Conservation (phyloP, 2,329 filamentous ascomycete genomes). For the Alternaria ethzedia region DNA sequence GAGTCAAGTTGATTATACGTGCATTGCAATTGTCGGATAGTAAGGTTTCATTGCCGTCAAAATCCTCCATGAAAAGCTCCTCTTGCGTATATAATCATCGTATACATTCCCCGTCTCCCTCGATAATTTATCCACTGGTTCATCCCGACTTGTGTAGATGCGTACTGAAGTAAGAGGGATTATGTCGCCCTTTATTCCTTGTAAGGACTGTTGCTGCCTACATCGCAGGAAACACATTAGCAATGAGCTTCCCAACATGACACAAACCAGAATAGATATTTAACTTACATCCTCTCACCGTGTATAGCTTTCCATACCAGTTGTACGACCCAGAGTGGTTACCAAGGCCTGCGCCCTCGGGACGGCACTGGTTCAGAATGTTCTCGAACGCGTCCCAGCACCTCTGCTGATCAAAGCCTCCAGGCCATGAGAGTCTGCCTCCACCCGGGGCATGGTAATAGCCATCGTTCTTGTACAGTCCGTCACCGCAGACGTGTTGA, state of each 20-base stretch:
- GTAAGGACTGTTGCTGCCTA: too few species aligned
- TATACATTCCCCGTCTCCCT: accelerated
- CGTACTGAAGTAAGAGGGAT: accelerated
- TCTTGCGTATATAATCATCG: too few species aligned
- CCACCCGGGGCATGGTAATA: neutral
- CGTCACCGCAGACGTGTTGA: neutral
- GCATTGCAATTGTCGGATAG: too few species aligned
- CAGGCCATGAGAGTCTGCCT: neutral
- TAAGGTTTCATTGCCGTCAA: too few species aligned
- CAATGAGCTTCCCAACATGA: too few species aligned
- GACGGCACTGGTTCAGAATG: neutral
- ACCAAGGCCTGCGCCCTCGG: neutral
- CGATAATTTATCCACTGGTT: accelerated
- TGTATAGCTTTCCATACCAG: neutral
- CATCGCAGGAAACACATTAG: too few species aligned
- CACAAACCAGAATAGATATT: too few species aligned
- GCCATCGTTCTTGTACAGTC: neutral
- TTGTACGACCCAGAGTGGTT: neutral
- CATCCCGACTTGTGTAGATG: neutral
- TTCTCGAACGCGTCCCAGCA: neutral
- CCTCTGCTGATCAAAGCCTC: neutral
- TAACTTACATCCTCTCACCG: neutral
- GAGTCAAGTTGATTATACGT: too few species aligned
- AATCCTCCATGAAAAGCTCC: too few species aligned
- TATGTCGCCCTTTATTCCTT: too few species aligned